Base-by-base conservation (phyloP, 176 grass and related monocot genomes). In the Microstegium vimineum region DNA sequence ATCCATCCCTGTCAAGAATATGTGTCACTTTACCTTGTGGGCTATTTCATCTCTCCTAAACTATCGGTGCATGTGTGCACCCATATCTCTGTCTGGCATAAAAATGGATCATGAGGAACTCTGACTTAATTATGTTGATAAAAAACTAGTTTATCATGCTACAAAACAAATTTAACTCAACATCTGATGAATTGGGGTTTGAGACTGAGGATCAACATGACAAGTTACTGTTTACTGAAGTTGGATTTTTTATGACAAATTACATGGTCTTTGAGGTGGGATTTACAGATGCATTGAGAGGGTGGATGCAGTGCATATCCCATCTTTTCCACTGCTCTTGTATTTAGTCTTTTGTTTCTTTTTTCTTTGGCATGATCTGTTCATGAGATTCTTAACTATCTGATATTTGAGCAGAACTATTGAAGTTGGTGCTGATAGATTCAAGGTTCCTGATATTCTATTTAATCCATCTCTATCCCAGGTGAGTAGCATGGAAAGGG, bases 371-470 rank as follows among this genome's bases (percentile, higher is more conserved):
- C 20, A 57, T 22, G 2, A 32, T 42, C 22, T 47, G 42, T 42
- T 79, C 40, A 62, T 43, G 26, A n/a, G 23, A 13, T 26, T 78
- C 82, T 57, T 81, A 42, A 69, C 36, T 77, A 51, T 73, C 16
- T 69, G 40, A 71, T 63, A 69, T 80, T 76, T 90, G 71, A 65
- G 47, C 87, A 99, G 96, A 81, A 99, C 89, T 69, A 99, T 99
- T 89, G 96, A 99, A 93, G 89, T 99, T 83, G 96, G 96, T 71
- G 89, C 96, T 31, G 93, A 95, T 83, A 95, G 96, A 95, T 99
- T 99, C 83, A 99, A 99, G 91, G 83, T 95, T 91, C 93, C 96
- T 72, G 96, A 99, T 83, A 85, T 99, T 88, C 78, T 99, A 66
- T 99, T 99, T 80, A 99, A 99, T 81, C 93, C 96, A 75, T 90